These are phyloP conservation scores for Euptelea pleiosperma DNA, from an alignment of 164 flowering plant species.

Conservation along the genomic window DNA sequence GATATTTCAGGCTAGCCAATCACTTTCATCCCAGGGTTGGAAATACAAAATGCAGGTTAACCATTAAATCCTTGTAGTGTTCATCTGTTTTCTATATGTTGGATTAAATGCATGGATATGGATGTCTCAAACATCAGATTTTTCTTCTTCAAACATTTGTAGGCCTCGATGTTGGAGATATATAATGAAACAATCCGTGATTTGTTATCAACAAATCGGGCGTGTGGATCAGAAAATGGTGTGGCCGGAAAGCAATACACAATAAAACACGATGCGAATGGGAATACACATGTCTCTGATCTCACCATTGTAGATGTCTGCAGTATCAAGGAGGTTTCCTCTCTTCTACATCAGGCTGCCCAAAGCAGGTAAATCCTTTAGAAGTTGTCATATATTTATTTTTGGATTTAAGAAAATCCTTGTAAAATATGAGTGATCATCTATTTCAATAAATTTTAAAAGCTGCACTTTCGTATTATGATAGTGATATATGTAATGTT, in stretches of 20 bases:
- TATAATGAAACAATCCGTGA: constrained; percentile 95
- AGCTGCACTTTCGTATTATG: neutral
- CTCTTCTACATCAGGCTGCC: constrained; percentile 78
- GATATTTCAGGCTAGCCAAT: constrained; percentile 75
- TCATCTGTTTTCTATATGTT: neutral
- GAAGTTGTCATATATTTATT: too few relatives aligned
- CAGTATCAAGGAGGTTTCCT: constrained; percentile 76
- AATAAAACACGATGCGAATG: constrained; percentile 88
- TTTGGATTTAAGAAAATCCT: neutral
- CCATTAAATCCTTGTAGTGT: neutral
- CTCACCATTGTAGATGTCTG: constrained; percentile 86
- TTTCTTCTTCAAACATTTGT: neutral
- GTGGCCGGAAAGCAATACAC: constrained; percentile 57
- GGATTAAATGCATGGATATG: neutral
- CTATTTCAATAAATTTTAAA: neutral
- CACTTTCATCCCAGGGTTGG: constrained; percentile 83
- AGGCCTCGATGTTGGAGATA: constrained; percentile 96
- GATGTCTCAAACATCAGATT: neutral
- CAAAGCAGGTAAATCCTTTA: constrained; percentile 69
- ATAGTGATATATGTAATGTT: too few relatives aligned
- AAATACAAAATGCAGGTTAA: constrained; percentile 92
- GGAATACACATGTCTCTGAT: constrained; percentile 85
- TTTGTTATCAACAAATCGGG: constrained; percentile 52
- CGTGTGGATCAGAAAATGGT: constrained; percentile 39
- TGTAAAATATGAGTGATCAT: neutral